A percentile compares a stretch with the other conserved stretches of the same genome.
Evolutionary conservation across 73 alveolate genomes (phyloP).

Genomic region (Tetrahymena elliotti): DNA sequence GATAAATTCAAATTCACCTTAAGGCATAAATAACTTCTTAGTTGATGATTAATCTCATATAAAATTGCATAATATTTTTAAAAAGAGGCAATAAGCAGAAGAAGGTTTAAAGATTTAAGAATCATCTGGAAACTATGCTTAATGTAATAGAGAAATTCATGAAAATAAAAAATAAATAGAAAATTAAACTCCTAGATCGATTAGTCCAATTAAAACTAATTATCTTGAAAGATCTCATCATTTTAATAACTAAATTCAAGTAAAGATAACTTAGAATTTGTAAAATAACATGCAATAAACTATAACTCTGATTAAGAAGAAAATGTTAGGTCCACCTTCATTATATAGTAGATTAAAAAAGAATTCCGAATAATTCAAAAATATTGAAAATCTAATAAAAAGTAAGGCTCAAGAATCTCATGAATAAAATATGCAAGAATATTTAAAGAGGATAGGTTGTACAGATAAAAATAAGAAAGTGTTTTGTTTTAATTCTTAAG

Average conservation of each 20-base stretch:
- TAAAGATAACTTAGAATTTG: not conserved
- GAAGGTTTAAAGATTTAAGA: not conserved
- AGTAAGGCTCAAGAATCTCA: not conserved
- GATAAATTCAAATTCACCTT: not conserved
- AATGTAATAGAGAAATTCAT: not conserved
- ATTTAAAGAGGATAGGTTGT: slow-evolving; percentile 17
- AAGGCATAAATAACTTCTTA: not conserved
- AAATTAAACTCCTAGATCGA: not conserved
- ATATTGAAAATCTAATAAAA: not conserved
- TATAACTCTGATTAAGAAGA: not conserved
- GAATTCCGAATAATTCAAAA: not conserved
- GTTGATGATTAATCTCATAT: not conserved
- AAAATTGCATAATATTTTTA: not conserved
- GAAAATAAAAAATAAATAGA: not conserved
- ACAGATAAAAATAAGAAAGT: slow-evolving; percentile 20
- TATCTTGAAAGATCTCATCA: not conserved
- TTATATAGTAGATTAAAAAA: not conserved
- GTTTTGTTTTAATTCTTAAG: slow-evolving; percentile 28
- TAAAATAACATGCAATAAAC: not conserved
- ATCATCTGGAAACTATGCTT: not conserved
- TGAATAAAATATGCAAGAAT: slow-evolving; percentile 19
- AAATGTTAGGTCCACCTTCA: not conserved
- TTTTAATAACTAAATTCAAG: too few relatives aligned
- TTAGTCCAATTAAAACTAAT: not conserved
- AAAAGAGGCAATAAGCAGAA: not conserved